Evolutionary conservation across 2,329 filamentous ascomycete species (phyloP), one percentile per base, ranked within the genome.

Genomic region (Scytalidium lignicola): DNA sequence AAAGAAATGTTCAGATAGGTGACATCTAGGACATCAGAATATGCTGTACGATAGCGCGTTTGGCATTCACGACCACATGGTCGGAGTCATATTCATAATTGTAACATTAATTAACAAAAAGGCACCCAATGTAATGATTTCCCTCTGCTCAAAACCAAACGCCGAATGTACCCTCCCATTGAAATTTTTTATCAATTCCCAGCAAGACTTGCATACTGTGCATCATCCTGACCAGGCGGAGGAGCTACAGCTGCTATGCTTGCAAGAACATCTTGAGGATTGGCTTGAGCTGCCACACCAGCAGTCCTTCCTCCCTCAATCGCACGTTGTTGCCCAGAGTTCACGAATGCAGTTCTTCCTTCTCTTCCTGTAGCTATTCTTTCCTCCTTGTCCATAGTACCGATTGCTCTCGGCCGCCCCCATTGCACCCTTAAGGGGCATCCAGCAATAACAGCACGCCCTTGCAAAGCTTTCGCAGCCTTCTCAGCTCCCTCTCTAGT

Each of bases 331-430:
- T 50, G 43, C 23, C 67, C 74, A 53, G 67, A 70, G 48, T 67
- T 73, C 41, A 65, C 75, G 54, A 77, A 80, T 1, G 78, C 77
- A 15, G 77, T 75, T 43, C 88, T 73, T 2, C 87, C 92, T 61
- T 95, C 90, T 29, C 84, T 80, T 19, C 91, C 83, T 74, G 95
- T 90, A 62, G 86, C 80, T 57, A 86, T 76, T 41, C 92, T 80
- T 66, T 95, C 81, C 48, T 96, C 90, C 53, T 86, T 85, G 55
- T 95, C 88, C 83, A 97, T 87, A 20, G 82, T 95, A 49, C 96
- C 93, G 49, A 99, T 77, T 1, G 92, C 86, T 72, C 90, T 93
- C 15, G 95, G 92, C 64, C 88, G 86, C 15, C 91, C 92, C 93
- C 93, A 99, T 55, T 90, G 85, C 17, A 99, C 83, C 26, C 92